Conservation (phyloP, 176 grass and related monocot species). For the Triticum dicoccoides region DNA sequence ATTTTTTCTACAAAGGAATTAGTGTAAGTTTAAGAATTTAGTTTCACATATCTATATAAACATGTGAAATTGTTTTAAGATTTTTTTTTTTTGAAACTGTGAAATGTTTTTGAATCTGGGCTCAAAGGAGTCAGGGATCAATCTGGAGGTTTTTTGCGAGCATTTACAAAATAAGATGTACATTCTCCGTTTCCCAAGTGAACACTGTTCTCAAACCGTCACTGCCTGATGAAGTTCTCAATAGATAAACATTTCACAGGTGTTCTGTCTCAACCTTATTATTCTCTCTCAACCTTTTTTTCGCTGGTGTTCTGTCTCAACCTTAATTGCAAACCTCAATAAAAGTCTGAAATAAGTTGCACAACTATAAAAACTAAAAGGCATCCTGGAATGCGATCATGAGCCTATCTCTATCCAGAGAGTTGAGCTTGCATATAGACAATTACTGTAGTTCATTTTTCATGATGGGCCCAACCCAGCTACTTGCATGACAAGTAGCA, state of each 20-base stretch:
- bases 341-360: background rate
- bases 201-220: background rate
- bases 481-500: background rate
- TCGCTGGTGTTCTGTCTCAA: too few species aligned
- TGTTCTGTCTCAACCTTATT: too few species aligned
- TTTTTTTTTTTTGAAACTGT: too few species aligned
- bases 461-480: background rate
- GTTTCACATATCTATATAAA: too few species aligned
- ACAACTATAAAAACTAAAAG: background rate
- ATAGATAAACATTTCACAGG: background rate
- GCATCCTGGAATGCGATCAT: background rate
- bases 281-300: too few species aligned
- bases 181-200: background rate
- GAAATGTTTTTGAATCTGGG: too few species aligned
- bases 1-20: too few species aligned
- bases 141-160: too few species aligned
- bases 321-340: background rate
- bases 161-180: too few species aligned
- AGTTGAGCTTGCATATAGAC: background rate
- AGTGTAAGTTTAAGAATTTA: too few species aligned
- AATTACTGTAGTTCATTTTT: background rate
- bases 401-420: background rate
- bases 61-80: too few species aligned
- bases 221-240: background rate
- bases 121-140: too few species aligned